Percentiles rank a stretch among this genome's conserved stretches.
Evolutionary conservation across 2,329 filamentous ascomycete species (phyloP).

Genomic region (Coniella lustricola): DNA sequence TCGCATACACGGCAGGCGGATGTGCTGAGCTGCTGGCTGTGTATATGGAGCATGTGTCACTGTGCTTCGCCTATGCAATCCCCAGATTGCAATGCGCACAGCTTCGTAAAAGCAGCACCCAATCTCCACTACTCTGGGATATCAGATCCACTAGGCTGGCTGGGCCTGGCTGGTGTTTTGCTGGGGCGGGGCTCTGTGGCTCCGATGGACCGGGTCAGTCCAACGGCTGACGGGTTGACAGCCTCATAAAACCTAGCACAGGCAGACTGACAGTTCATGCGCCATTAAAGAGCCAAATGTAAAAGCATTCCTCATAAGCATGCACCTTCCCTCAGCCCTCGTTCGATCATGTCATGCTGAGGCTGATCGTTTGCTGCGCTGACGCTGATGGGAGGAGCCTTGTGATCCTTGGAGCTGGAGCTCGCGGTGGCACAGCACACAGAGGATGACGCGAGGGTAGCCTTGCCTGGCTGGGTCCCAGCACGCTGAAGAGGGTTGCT

Average conservation of each 20-base stretch:
- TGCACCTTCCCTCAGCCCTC: neutral
- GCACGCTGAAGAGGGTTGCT: neutral
- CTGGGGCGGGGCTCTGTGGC: neutral
- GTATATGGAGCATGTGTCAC: neutral
- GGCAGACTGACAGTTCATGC: neutral
- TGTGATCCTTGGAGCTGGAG: neutral
- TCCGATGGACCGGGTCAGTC: neutral
- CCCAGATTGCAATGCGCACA: neutral
- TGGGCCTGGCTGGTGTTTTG: neutral
- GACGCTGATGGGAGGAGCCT: too few relatives aligned
- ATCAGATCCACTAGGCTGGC: neutral
- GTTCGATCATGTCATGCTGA: neutral
- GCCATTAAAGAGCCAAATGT: neutral
- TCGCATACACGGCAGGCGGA: neutral
- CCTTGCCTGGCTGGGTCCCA: neutral
- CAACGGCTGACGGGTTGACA: neutral
- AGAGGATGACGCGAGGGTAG: neutral
- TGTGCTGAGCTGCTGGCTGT: too few relatives aligned
- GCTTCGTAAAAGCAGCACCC: neutral
- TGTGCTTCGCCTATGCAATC: neutral
- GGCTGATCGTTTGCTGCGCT: neutral
- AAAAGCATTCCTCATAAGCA: neutral
- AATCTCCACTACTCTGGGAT: neutral
- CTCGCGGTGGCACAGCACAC: neutral
- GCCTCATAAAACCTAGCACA: neutral